Base-by-base conservation (phyloP, 768 basidiomycete genomes). In the Dendrothele bispora region DNA sequence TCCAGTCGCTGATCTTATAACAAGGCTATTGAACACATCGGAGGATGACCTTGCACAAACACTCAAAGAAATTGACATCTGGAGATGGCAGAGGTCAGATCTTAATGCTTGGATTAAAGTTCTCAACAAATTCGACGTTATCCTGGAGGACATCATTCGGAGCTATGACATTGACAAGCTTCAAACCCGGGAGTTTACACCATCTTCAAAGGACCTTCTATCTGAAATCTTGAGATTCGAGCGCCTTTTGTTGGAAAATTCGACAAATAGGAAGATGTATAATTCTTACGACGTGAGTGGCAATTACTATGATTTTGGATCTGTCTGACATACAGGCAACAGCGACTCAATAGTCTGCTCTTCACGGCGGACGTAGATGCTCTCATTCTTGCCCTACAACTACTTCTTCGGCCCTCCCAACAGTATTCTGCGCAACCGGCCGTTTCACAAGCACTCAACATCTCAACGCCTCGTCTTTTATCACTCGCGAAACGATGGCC, bases 81-180 rank as follows among this genome's bases (percentile, higher is more conserved):
- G 97, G 97, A 86, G 80, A 64, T 98, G 91, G 87, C 91, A 94
- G 28, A 82, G 97, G 53, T 94, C 94, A 47, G 97, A 99, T 74
- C 79, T 99, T 51, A 93, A 97, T 69, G 84, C 89, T 48, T 99
- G 97, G 97, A 84, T 92, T 65, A 86, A 86, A 62, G 91, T 95
- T 49, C 82, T 99, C 39, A 95, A 99, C 78, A 89, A 88, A 64
- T 94, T 99, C 63, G 97, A 99, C 71, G 73, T 74, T 50, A 83
- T 97, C 54, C 78, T 98, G 56, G 93, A 89, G 60, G 83, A 82
- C 32, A 74, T 85, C 55, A 88, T 97, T 64, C 75, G 75, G 51
- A 84, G 87, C 66, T 95, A 98, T 65, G 83, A 88, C 45, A 77
- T 98, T 51, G 86, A 89, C 66, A 84, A 86, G 58, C 73, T 92